Evolutionary conservation across 768 basidiomycete species (phyloP).

Genomic region (Candolleomyces eurysporus): DNA sequence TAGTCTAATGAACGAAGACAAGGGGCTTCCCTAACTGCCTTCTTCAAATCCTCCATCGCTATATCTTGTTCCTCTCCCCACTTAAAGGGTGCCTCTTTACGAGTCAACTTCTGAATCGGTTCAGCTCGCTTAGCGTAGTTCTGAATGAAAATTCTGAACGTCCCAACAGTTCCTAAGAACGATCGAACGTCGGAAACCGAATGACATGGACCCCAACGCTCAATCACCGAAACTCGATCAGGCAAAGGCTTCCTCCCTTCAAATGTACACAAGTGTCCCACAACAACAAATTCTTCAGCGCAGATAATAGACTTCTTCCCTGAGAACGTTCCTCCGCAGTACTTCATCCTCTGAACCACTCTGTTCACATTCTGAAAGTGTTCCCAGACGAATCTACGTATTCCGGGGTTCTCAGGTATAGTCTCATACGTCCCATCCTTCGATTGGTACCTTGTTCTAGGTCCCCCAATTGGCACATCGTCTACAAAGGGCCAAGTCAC

Average conservation of each 20-base stretch:
- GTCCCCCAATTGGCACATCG: conserved; percentile 32
- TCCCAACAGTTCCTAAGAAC: conserved; percentile 27
- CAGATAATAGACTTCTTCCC: conserved; percentile 30
- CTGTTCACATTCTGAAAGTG: conserved; percentile 28
- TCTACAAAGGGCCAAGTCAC: conserved; percentile 32
- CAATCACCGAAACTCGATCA: conserved; percentile 13
- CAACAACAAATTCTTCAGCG: conserved; percentile 20
- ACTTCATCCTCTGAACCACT: conserved; percentile 27
- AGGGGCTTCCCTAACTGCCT: conserved; percentile 14
- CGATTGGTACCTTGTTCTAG: conserved; percentile 21
- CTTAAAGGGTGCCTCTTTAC: conserved; percentile 15
- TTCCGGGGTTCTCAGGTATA: conserved; percentile 29
- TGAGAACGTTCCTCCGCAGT: conserved; percentile 8
- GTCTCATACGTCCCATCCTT: conserved; percentile 25
- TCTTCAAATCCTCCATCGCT: conserved; percentile 1
- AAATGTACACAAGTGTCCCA: conserved; percentile 38
- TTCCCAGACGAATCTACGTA: conserved; percentile 36
- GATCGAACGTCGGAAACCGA: conserved; percentile 16
- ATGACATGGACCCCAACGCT: conserved; percentile 21
- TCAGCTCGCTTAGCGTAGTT: conserved; percentile 18
- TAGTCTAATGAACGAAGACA: conserved; percentile 11
- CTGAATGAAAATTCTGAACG: conserved; percentile 17
- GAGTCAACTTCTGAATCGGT: conserved; percentile 17
- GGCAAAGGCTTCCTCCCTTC: conserved; percentile 28
- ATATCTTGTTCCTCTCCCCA: not conserved